These are phyloP conservation scores for Lichtheimia ornata DNA, from an alignment of 371 early-diverging fungal genomes.

Conservation along the genomic window DNA sequence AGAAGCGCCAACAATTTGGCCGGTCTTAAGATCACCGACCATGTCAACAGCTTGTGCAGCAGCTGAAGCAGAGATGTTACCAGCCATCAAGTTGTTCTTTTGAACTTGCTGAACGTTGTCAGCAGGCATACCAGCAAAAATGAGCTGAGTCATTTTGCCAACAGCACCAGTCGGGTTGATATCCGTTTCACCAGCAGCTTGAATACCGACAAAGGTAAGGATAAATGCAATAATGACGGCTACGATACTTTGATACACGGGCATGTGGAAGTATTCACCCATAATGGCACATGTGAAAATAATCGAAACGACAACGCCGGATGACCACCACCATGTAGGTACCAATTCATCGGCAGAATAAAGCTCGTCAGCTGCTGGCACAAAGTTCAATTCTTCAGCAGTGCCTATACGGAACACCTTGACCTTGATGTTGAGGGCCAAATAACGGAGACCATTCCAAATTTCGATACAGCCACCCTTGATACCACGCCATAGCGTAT, in stretches of 20 bases:
- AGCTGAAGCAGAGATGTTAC: constrained; percentile 61
- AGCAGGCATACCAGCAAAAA: constrained; percentile 61
- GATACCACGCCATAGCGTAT: constrained; percentile 59
- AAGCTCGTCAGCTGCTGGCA: constrained; percentile 28
- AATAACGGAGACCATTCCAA: neutral
- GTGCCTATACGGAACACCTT: constrained; percentile 4
- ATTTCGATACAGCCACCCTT: constrained; percentile 19
- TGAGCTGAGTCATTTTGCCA: constrained; percentile 64
- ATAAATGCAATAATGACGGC: constrained; percentile 68
- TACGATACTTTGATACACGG: constrained; percentile 55
- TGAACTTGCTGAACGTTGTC: constrained; percentile 35
- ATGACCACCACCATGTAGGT: constrained; percentile 62
- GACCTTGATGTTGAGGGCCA: neutral
- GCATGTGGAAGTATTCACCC: constrained; percentile 60
- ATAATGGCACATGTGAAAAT: constrained; percentile 65
- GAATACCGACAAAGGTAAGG: constrained; percentile 71
- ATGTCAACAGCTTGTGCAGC: constrained; percentile 67
- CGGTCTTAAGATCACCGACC: constrained; percentile 70
- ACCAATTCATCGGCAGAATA: constrained; percentile 52
- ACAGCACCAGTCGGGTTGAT: constrained; percentile 67
- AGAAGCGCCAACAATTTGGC: constrained; percentile 59
- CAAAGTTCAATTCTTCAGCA: neutral
- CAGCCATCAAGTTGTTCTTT: constrained; percentile 62
- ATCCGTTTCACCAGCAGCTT: constrained; percentile 70
- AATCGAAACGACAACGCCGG: constrained; percentile 56